Conservation (phyloP, 805 yeast species). For the Monosporozyma unispora region DNA sequence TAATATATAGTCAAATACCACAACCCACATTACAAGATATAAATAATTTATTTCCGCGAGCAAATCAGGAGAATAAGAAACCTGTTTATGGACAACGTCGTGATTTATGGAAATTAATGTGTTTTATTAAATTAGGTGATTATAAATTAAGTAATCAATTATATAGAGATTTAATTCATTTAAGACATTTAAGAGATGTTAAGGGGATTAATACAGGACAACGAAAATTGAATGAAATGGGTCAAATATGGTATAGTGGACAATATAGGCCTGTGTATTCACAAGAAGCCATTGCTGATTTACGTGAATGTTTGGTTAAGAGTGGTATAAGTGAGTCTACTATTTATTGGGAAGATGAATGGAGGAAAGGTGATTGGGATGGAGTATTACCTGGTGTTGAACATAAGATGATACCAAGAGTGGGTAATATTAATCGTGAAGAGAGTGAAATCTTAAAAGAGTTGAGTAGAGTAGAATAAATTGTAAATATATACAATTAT, state of each 20-base stretch:
- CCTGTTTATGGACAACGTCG: conserved; percentile 56
- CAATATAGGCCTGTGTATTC: conserved; percentile 85
- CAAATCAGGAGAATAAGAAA: conserved; percentile 81
- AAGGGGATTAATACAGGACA: conserved; percentile 60
- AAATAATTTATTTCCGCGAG: conserved; percentile 52
- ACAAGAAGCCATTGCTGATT: conserved; percentile 86
- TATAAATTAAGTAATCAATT: conserved; percentile 63
- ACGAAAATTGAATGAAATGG: conserved; percentile 61
- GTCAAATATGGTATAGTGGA: conserved; percentile 78
- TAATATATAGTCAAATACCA: conserved; percentile 79
- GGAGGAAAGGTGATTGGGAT: conserved; percentile 89
- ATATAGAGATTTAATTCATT: conserved; percentile 62
- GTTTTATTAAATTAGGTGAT: conserved; percentile 59
- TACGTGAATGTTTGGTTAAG: conserved; percentile 29
- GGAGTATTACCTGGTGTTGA: conserved; percentile 37
- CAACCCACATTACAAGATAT: conserved; percentile 42
- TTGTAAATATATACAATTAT: background rate
- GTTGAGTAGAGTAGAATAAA: conserved; percentile 30
- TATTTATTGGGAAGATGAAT: conserved; percentile 74
- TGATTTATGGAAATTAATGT: conserved; percentile 87
- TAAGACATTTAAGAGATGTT: conserved; percentile 66
- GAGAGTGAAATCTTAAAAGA: conserved; percentile 59
- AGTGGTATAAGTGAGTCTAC: conserved; percentile 38
- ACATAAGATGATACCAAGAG: conserved; percentile 52
- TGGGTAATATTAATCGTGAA: conserved; percentile 48